Base-by-base conservation (phyloP, 2,329 filamentous ascomycete species). In the Pseudodiploospora longispora region DNA sequence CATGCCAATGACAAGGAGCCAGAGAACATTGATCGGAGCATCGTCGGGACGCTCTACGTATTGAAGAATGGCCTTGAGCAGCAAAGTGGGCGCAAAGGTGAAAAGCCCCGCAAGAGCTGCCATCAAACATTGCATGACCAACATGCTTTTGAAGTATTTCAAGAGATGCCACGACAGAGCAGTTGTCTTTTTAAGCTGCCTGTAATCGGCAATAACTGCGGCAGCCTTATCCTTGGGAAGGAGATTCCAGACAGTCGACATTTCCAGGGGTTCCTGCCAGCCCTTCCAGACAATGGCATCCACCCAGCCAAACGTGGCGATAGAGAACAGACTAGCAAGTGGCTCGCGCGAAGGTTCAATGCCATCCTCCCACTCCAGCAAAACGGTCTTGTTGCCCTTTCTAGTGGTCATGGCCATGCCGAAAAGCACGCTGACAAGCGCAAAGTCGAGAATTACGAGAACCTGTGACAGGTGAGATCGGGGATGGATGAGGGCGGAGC, bases 1-100 rank as follows among this genome's bases (percentile, higher is more conserved):
- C 6, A 98, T 78, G 2, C 95, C 74, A 38, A 95, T 88, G 38
- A 97, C 93, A 56, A 91, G 95, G 41, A 98, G 80, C 93, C 93
- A 98, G 27, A 95, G 82, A 12, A 95, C 89, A 60, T 93, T 97
- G 40, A 76, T 68, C 0, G 93, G 90, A 1, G 84, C 84, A 4
- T 73, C 70, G 1, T 78, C 74, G 1, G 90, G 89, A 44, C 85
- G 72, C 66, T 98, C 89, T n/a, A 97, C 85, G 58, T 94, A 96
- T 63, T 96, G 83, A 29, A 98, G 72, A 48, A 98, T 97, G 10
- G 85, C 85, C 60, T 90, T 91, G 35, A 98, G 75, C 19, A 98
- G 76, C 39, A 98, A 71, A 3, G 93, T 98, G 1, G 93, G 93
- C 10, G 87, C 82, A 66, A 97, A 98, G 3, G 87, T 90, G 52